These are phyloP conservation scores for Ulmus americana DNA, from an alignment of 331 rosid genomes.

Conservation along the genomic window DNA sequence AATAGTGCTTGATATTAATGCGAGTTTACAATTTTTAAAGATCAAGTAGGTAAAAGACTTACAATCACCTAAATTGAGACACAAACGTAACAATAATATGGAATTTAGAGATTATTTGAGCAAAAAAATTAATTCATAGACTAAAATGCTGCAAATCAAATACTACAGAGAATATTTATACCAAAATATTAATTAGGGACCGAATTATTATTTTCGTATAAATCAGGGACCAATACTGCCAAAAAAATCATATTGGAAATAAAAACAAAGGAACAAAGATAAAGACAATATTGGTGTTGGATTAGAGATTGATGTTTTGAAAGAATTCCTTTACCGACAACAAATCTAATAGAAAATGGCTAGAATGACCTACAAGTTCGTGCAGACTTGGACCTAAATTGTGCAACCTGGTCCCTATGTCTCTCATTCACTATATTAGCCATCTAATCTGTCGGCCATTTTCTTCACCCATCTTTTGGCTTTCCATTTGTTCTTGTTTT, in stretches of 20 bases:
- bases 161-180: too few relatives aligned
- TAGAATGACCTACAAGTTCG: conserved; percentile 47
- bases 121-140: too few relatives aligned
- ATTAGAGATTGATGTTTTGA: conserved; percentile 8
- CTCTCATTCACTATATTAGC: conserved; percentile 28
- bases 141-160: too few relatives aligned
- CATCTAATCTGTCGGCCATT: conserved; percentile 50
- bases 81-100: too few relatives aligned
- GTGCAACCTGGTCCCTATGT: conserved; percentile 54
- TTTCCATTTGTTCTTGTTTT: conserved; percentile 22
- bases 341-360: conserved; percentile 48
- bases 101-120: too few relatives aligned
- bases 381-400: conserved; percentile 19
- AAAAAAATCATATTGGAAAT: neutral
- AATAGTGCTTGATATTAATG: too few relatives aligned
- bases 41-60: too few relatives aligned
- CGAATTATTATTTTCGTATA: too few relatives aligned
- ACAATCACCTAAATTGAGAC: too few relatives aligned
- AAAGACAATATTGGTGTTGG: conserved; percentile 10
- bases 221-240: too few relatives aligned
- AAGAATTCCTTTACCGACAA: conserved; percentile 46
- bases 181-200: too few relatives aligned
- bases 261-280: neutral
- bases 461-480: conserved; percentile 18
- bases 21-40: too few relatives aligned